These are phyloP conservation scores for Apophysomyces elegans DNA, from an alignment of 371 early-diverging fungal genomes.

Conservation along the genomic window DNA sequence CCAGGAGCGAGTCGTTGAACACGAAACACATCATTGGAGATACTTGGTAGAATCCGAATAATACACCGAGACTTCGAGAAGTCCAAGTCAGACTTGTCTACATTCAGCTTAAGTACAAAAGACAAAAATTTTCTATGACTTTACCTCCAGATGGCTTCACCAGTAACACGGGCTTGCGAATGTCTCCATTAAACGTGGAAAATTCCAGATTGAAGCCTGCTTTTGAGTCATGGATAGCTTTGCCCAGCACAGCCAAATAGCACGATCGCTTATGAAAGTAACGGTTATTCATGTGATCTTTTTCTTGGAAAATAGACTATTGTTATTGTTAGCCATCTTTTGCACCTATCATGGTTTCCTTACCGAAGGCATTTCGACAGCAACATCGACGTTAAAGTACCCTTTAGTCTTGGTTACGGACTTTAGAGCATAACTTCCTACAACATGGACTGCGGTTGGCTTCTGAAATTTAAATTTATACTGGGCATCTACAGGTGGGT, in stretches of 20 bases:
- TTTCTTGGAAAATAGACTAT: conserved; percentile 81
- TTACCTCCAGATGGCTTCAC: conserved; percentile 62
- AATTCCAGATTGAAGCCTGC: conserved; percentile 64
- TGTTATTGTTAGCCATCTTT: neutral
- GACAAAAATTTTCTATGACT: neutral
- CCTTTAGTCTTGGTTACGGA: conserved; percentile 64
- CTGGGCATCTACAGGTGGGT: conserved; percentile 69
- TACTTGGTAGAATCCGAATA: conserved; percentile 84
- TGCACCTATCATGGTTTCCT: conserved; percentile 10
- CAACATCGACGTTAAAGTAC: conserved; percentile 86
- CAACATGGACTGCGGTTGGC: conserved; percentile 79
- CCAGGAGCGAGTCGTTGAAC: conserved; percentile 77
- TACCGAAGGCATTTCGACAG: conserved; percentile 90
- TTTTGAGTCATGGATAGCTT: conserved; percentile 55
- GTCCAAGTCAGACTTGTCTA: conserved; percentile 62
- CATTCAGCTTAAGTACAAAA: neutral
- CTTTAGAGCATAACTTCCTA: conserved; percentile 90
- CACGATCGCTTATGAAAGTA: conserved; percentile 96
- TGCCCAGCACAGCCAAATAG: conserved; percentile 77
- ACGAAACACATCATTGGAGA: conserved; percentile 67
- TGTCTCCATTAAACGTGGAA: conserved; percentile 70
- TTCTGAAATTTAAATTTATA: conserved; percentile 78
- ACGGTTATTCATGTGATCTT: conserved; percentile 91
- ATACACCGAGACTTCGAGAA: conserved; percentile 62
- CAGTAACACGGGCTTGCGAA: conserved; percentile 77